Evolutionary conservation across 768 basidiomycete species (phyloP).

Genomic region (Porpolomopsis calyptriformis): DNA sequence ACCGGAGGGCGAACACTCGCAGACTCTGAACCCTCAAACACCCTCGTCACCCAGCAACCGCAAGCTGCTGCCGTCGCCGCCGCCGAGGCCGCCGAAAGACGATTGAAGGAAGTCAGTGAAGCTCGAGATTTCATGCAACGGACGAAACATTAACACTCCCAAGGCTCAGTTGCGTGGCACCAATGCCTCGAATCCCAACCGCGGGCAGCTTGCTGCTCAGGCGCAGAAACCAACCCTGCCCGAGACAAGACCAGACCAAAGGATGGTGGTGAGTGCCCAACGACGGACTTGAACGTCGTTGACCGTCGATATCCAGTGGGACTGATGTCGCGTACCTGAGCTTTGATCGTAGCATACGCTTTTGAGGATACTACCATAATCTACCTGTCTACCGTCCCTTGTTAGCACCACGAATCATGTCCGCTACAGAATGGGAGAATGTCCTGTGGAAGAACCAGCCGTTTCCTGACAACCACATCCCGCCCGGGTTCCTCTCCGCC

Average conservation of each 20-base stretch:
- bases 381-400: background rate
- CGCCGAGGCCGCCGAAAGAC: slow-evolving; percentile 54
- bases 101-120: slow-evolving; percentile 42
- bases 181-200: slow-evolving; percentile 34
- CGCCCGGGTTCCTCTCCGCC: slow-evolving; percentile 63
- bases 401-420: slow-evolving; percentile 8
- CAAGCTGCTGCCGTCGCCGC: too few relatives aligned
- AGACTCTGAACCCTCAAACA: background rate
- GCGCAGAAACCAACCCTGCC: slow-evolving; percentile 23
- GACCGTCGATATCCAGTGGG: slow-evolving; percentile 23
- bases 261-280: slow-evolving; percentile 33
- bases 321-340: slow-evolving; percentile 15
- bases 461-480: slow-evolving; percentile 82
- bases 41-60: too few relatives aligned
- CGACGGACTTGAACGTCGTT: background rate
- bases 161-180: slow-evolving; percentile 37
- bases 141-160: slow-evolving; percentile 11
- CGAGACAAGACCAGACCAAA: slow-evolving; percentile 26
- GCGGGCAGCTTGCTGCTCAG: slow-evolving; percentile 36
- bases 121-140: slow-evolving; percentile 9
- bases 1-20: background rate
- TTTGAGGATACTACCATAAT: background rate
- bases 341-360: background rate
- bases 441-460: slow-evolving; percentile 70
- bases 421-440: slow-evolving; percentile 44